phyloP scores from a whole-genome alignment of 495 filamentous ascomycete species.

The Parathielavia hyrcaniae region DNA sequence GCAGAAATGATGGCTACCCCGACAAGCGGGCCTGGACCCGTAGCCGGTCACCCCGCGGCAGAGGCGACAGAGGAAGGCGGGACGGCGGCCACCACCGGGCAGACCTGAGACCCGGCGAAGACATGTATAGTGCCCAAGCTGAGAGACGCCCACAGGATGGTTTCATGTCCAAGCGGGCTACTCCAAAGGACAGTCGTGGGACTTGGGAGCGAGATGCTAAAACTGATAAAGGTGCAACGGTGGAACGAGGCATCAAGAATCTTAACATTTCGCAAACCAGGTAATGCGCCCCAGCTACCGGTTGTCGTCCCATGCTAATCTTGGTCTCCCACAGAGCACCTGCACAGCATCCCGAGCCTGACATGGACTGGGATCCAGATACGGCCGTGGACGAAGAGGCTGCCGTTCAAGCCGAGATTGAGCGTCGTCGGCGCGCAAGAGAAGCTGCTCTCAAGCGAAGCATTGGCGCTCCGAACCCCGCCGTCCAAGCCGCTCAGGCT shows the following conservation, averaged over 20 bases:
- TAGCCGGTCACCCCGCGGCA: constrained; percentile 57
- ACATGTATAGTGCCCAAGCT: constrained; percentile 41
- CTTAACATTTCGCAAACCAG: constrained; percentile 26
- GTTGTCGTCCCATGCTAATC: neutral
- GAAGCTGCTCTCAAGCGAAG: constrained; percentile 79
- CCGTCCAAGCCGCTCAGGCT: constrained; percentile 70
- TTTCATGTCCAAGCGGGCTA: constrained; percentile 29
- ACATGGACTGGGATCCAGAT: constrained; percentile 41
- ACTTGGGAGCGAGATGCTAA: constrained; percentile 59
- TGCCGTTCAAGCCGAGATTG: constrained; percentile 55
- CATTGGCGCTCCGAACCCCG: constrained; percentile 63
- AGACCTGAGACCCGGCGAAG: constrained; percentile 21
- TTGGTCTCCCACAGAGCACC: constrained; percentile 5
- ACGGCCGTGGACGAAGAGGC: constrained; percentile 62
- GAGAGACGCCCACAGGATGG: constrained; percentile 37
- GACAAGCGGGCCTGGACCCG: constrained; percentile 62
- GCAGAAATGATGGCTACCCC: constrained; percentile 37
- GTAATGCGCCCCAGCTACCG: constrained; percentile 7
- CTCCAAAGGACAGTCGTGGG: constrained; percentile 32
- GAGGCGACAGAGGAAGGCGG: constrained; percentile 40
- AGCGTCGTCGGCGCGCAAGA: constrained; percentile 77
- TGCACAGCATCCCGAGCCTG: constrained; percentile 24
- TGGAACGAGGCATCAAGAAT: constrained; percentile 42
- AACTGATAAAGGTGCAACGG: constrained; percentile 54
- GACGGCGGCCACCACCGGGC: constrained; percentile 27